A percentile compares a stretch with the other conserved stretches of the same genome.
Conservation (phyloP, 1,139 yeast species). For the Diutina pseudorugosa region DNA sequence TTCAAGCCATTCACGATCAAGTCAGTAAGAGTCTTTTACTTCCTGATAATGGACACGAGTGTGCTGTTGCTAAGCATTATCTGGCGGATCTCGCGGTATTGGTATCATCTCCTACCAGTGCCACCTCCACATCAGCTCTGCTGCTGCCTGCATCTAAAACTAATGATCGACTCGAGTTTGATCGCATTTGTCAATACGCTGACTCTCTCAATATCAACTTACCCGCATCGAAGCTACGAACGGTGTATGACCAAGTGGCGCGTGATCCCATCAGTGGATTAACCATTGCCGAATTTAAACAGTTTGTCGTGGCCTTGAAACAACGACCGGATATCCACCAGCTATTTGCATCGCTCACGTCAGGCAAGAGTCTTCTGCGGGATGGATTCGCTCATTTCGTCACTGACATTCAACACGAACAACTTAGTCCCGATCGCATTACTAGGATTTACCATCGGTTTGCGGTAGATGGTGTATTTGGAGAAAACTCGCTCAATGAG, state of each 20-base stretch:
- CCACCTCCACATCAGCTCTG: no score
- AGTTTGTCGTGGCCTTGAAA: conserved; percentile 44
- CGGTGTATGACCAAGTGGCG: conserved; percentile 19
- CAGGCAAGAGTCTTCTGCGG: conserved; percentile 6
- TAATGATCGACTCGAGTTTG: conserved; percentile 38
- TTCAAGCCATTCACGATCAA: conserved; percentile 16
- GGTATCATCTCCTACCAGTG: conserved; percentile 5
- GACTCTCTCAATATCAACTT: conserved; percentile 56
- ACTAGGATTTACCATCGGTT: not conserved
- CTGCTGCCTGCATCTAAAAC: conserved; percentile 9
- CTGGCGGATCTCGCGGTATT: not conserved
- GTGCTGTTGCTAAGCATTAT: not conserved
- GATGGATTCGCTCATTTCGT: conserved; percentile 37
- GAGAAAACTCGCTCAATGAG: conserved; percentile 36
- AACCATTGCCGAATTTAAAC: conserved; percentile 60
- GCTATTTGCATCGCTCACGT: conserved; percentile 14
- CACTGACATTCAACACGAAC: conserved; percentile 38
- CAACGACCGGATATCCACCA: conserved; percentile 19
- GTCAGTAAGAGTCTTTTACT: conserved; percentile 21
- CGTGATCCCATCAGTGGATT: conserved; percentile 16
- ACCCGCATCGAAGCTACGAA: conserved; percentile 17
- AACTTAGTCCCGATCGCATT: conserved; percentile 9
- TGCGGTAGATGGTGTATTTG: conserved; percentile 20
- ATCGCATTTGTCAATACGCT: conserved; percentile 56
- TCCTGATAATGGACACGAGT: conserved; percentile 9